Evolutionary conservation across 805 yeast species (phyloP).

Genomic region (Tetrapisispora pingtungensis): DNA sequence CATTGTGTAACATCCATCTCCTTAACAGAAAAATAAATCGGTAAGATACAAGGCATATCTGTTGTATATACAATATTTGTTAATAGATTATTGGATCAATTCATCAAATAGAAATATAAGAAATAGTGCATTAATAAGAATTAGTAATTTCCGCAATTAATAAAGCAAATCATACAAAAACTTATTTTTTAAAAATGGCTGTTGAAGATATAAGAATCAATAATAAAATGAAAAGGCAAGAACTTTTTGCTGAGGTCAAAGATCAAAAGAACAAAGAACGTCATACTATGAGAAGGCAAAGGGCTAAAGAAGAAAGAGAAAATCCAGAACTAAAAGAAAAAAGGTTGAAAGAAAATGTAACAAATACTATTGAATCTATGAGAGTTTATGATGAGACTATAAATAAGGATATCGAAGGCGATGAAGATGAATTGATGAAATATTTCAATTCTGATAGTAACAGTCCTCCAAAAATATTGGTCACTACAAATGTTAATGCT

Average conservation of each 20-base stretch:
- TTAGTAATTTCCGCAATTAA: too few relatives aligned
- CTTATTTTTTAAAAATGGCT: constrained; percentile 27
- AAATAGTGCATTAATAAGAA: too few relatives aligned
- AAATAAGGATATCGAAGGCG: constrained; percentile 34
- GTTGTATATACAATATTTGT: too few relatives aligned
- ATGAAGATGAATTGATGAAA: constrained; percentile 21
- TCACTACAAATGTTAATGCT: constrained; percentile 85
- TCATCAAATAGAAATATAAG: too few relatives aligned
- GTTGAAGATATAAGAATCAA: constrained; percentile 41
- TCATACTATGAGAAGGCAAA: constrained; percentile 64
- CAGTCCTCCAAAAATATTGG: constrained; percentile 74
- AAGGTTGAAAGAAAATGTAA: constrained; percentile 66
- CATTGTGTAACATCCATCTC: too few relatives aligned
- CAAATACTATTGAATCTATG: constrained; percentile 74
- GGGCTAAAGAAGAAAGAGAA: constrained; percentile 79
- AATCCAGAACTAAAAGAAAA: constrained; percentile 77
- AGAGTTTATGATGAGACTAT: constrained; percentile 84
- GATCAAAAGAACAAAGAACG: constrained; percentile 66
- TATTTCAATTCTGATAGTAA: constrained; percentile 41
- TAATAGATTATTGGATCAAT: too few relatives aligned
- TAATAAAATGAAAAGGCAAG: constrained; percentile 74
- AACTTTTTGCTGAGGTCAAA: constrained; percentile 61
- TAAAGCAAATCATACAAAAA: too few relatives aligned
- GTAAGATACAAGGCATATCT: too few relatives aligned
- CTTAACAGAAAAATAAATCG: too few relatives aligned